Conservation (phyloP, 2,329 filamentous ascomycete species). For the Verruconis gallopava region DNA sequence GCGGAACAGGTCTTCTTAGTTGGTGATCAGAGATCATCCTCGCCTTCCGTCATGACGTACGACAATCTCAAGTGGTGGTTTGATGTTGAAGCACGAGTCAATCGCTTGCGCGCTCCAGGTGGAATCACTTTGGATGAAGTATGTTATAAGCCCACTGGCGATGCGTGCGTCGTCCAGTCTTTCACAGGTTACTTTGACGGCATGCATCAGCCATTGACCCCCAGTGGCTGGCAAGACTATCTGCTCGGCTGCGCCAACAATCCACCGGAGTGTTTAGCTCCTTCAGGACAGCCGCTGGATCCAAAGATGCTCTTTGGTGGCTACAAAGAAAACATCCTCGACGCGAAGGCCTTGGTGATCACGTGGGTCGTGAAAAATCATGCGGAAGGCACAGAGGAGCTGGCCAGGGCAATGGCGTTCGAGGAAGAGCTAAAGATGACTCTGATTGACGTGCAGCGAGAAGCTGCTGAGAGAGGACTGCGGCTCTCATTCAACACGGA, state of each 20-base stretch:
- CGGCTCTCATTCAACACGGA: slow-evolving; percentile 91
- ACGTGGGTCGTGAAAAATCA: slow-evolving; percentile 94
- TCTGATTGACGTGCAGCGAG: slow-evolving; percentile 63
- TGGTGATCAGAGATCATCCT: slow-evolving; percentile 63
- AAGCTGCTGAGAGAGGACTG: slow-evolving; percentile 66
- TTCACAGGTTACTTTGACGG: slow-evolving; percentile 79
- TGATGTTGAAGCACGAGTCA: slow-evolving; percentile 68
- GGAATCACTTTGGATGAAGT: slow-evolving; percentile 66
- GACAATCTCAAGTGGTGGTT: slow-evolving; percentile 92
- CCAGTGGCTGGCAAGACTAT: slow-evolving; percentile 56
- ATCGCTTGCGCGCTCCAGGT: slow-evolving; percentile 54
- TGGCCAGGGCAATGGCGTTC: slow-evolving; percentile 75
- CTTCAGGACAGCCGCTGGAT: slow-evolving; percentile 78
- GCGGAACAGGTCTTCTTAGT: slow-evolving; percentile 89
- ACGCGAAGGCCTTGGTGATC: slow-evolving; percentile 69
- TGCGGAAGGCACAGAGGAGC: slow-evolving; percentile 55
- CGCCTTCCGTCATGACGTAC: slow-evolving; percentile 70
- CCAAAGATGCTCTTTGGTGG: slow-evolving; percentile 79
- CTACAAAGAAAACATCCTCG: slow-evolving; percentile 52
- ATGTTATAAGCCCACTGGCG: slow-evolving; percentile 85
- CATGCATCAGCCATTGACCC: slow-evolving; percentile 47
- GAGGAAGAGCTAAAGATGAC: slow-evolving; percentile 65
- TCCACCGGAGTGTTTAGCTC: slow-evolving; percentile 73
- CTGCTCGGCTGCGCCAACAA: slow-evolving; percentile 62
- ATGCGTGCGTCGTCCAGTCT: slow-evolving; percentile 85